phyloP scores from a whole-genome alignment of 805 yeast genomes.

The Ogataea methanolica region DNA sequence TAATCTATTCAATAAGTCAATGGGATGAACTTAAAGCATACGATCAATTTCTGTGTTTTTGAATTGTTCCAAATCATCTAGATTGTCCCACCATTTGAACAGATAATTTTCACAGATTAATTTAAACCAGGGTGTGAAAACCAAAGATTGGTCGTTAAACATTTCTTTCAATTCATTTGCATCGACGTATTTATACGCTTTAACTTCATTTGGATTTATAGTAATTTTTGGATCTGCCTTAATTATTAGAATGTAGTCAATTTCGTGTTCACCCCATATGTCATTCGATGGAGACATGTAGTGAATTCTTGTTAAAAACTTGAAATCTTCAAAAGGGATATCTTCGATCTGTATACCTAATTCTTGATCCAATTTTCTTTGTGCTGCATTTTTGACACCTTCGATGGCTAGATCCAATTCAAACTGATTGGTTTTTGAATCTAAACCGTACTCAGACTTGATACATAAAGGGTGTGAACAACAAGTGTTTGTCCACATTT shows the following conservation, averaged over 20 bases:
- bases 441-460: conserved; percentile 69
- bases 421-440: conserved; percentile 18
- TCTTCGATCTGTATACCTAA: conserved; percentile 67
- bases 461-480: conserved; percentile 96
- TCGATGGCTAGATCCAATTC: conserved; percentile 54
- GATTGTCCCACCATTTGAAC: conserved; percentile 89
- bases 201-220: conserved; percentile 79
- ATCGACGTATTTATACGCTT: conserved; percentile 72
- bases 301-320: conserved; percentile 89
- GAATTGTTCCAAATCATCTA: conserved; percentile 53
- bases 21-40: conserved; percentile 32
- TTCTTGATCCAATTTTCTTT: conserved; percentile 89
- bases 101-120: conserved; percentile 87
- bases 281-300: conserved; percentile 82
- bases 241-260: conserved; percentile 87
- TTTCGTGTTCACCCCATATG: conserved; percentile 95
- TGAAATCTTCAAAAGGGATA: conserved; percentile 62
- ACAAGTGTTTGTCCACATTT: conserved; percentile 98
- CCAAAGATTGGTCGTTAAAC: conserved; percentile 59
- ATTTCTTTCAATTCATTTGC: conserved; percentile 62
- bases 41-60: conserved; percentile 45
- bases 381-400: conserved; percentile 87
- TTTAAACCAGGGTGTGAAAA: conserved; percentile 98
- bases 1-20: neutral
- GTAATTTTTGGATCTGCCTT: conserved; percentile 44